Percentiles rank a stretch among this genome's conserved stretches.
These are phyloP conservation scores for Volvox africanus DNA, from an alignment of 139 green algal genomes.

Conservation along the genomic window DNA sequence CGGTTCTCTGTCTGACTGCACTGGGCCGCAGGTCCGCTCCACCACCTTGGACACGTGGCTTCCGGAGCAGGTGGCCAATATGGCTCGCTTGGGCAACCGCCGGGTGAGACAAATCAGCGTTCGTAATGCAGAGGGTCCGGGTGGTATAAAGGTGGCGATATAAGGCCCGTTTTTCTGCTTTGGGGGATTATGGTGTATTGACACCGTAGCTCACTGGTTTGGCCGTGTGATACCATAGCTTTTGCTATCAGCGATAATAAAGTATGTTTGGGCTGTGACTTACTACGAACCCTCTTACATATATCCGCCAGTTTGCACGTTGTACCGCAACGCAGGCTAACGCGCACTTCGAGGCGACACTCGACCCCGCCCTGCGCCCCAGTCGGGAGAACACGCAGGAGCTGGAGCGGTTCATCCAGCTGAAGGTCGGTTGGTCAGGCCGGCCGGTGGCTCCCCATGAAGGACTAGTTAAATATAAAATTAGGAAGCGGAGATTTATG, in stretches of 20 bases:
- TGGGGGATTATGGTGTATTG: too few species aligned
- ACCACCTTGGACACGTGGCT: slow-evolving; percentile 80
- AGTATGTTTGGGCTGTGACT: too few species aligned
- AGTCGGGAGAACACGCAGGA: slow-evolving; percentile 23
- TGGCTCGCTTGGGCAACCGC: slow-evolving; percentile 61
- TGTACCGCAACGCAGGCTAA: slow-evolving; percentile 50
- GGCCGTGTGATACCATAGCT: too few species aligned
- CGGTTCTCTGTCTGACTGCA: too few species aligned
- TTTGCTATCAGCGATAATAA: too few species aligned
- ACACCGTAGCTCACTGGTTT: too few species aligned
- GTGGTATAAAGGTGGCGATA: too few species aligned
- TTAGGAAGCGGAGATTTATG: too few species aligned
- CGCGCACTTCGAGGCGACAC: slow-evolving; percentile 62
- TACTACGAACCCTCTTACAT: too few species aligned
- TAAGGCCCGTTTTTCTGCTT: too few species aligned
- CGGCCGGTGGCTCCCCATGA: too few species aligned
- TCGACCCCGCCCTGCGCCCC: slow-evolving; percentile 34
- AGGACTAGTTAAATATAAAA: too few species aligned
- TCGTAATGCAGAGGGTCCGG: not conserved
- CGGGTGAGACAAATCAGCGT: not conserved
- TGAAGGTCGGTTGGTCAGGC: slow-evolving; percentile 36
- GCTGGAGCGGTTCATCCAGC: slow-evolving; percentile 58
- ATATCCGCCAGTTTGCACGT: not conserved
- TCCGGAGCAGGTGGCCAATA: slow-evolving; percentile 68
- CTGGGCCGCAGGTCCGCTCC: slow-evolving; percentile 70